These are phyloP conservation scores for Limonium bicolor DNA, from an alignment of 148 eudicot species.

Conservation along the genomic window DNA sequence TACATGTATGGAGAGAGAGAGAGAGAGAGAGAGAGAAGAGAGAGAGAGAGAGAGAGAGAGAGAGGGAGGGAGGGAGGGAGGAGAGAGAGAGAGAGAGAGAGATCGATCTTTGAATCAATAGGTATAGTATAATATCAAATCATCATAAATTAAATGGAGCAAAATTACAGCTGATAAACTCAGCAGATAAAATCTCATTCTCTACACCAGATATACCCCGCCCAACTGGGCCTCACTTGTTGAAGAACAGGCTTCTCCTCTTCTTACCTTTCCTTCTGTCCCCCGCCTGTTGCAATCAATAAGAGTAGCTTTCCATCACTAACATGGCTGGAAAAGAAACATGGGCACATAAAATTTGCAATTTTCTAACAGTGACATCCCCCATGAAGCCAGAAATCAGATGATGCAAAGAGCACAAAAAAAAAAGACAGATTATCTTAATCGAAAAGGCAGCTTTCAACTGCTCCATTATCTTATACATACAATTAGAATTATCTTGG, in stretches of 20 bases:
- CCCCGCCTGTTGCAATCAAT: conserved; percentile 11
- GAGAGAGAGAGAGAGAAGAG: no score
- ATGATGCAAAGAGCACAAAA: neutral
- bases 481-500: neutral
- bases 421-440: neutral
- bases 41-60: no score
- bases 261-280: conserved; percentile 6
- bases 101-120: no score
- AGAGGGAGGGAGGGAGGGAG: no score
- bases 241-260: conserved; percentile 8
- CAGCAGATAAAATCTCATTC: neutral
- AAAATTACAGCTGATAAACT: no score
- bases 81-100: no score
- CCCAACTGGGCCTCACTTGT: conserved; percentile 1
- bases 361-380: neutral
- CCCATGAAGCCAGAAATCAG: neutral
- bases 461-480: neutral
- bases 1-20: no score
- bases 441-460: neutral
- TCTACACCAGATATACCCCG: neutral
- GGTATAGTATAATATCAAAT: no score
- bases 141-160: neutral
- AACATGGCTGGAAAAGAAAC: neutral
- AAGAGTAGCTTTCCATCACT: no score
- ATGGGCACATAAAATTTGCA: neutral